These are phyloP conservation scores for Talaromyces sp. DNA, from an alignment of 2,329 filamentous ascomycete species.

Conservation along the genomic window DNA sequence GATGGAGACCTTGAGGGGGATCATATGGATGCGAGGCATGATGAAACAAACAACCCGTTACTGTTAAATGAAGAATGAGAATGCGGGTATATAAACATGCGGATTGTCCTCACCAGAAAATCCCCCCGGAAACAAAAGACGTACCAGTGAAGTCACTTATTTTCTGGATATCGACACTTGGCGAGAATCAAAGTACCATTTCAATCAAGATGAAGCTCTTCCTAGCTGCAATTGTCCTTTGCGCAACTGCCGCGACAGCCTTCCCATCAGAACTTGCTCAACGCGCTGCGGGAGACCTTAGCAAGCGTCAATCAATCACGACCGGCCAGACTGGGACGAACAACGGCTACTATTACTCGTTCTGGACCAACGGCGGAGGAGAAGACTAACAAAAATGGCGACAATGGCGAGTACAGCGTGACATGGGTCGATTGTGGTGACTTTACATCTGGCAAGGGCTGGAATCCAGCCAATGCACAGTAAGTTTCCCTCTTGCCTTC, in stretches of 20 bases:
- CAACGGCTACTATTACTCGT: conserved; percentile 18
- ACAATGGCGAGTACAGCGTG: conserved; percentile 46
- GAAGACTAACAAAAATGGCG: conserved; percentile 49
- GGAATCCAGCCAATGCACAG: conserved; percentile 55
- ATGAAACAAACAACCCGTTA: background rate
- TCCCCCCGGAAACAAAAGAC: background rate
- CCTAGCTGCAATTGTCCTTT: background rate
- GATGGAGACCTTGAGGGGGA: background rate
- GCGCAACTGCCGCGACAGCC: background rate
- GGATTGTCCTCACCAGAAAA: background rate
- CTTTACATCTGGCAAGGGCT: conserved; percentile 60
- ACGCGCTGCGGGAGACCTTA: background rate
- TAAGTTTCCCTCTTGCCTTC: conserved; percentile 32
- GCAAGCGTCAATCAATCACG: conserved; percentile 13
- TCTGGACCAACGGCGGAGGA: conserved; percentile 25
- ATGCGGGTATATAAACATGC: background rate
- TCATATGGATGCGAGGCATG: background rate
- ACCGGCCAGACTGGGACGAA: conserved; percentile 9
- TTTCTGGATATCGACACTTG: no score
- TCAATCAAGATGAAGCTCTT: background rate
- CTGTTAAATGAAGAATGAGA: background rate
- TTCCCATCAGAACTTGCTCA: background rate
- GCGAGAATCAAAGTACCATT: background rate
- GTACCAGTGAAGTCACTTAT: background rate
- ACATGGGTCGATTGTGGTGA: conserved; percentile 52